phyloP scores from a whole-genome alignment of 192 early-diverging fungal species.

The Allomyces arbusculus region DNA sequence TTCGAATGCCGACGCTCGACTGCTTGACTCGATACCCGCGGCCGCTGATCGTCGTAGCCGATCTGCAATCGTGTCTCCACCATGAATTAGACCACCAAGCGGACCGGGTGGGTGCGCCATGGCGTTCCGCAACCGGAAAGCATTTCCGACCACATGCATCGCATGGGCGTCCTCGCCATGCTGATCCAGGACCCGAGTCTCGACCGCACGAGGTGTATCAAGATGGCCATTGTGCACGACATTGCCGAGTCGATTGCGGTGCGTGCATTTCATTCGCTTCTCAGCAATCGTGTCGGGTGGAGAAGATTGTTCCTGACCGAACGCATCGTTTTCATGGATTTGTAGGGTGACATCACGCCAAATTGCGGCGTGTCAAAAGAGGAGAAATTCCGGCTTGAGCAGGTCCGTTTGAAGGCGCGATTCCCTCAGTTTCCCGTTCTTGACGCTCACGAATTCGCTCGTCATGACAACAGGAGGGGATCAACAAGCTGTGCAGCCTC shows the following conservation, averaged over 20 bases:
- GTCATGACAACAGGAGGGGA: not conserved
- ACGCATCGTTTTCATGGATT: not conserved
- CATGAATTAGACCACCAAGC: slow-evolving; percentile 49
- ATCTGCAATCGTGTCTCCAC: not conserved
- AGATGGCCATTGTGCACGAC: slow-evolving; percentile 88
- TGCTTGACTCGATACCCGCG: too few relatives aligned
- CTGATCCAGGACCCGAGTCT: slow-evolving; percentile 48
- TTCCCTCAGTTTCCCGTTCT: too few relatives aligned
- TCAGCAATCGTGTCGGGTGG: not conserved
- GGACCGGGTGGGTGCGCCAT: slow-evolving; percentile 78
- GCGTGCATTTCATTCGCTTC: slow-evolving; percentile 2
- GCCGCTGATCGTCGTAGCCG: too few relatives aligned
- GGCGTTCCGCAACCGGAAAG: slow-evolving; percentile 53
- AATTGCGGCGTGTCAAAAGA: slow-evolving; percentile 51
- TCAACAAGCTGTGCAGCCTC: not conserved
- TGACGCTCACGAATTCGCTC: too few relatives aligned
- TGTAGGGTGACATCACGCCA: slow-evolving; percentile 76
- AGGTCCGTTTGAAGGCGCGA: slow-evolving; percentile 12
- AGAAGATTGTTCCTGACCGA: not conserved
- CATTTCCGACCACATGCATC: slow-evolving; percentile 89
- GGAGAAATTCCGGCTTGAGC: slow-evolving; percentile 52
- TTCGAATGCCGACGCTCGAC: not conserved
- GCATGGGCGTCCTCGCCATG: slow-evolving; percentile 79
- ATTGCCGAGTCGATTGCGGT: slow-evolving; percentile 66
- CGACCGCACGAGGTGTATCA: slow-evolving; percentile 47